phyloP scores from a whole-genome alignment of 176 grass and related monocot genomes.

The Puccinellia tenuiflora region DNA sequence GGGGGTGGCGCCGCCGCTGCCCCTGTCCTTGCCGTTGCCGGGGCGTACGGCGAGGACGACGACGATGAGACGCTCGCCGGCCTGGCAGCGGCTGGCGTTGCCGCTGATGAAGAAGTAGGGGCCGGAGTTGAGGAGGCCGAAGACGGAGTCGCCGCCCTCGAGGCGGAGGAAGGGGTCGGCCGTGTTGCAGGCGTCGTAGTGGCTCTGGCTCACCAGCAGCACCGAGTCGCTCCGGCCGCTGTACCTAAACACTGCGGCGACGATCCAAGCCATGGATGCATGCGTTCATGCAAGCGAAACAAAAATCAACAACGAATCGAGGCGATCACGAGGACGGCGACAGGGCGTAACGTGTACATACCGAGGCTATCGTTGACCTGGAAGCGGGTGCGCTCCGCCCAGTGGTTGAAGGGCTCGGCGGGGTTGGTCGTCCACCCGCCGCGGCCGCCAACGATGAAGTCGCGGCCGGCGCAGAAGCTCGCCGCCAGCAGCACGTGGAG shows the following conservation, averaged over 20 bases:
- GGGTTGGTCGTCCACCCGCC: constrained; percentile 52
- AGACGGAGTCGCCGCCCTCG: constrained; percentile 46
- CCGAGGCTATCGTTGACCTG: constrained; percentile 72
- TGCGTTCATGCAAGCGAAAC: no score
- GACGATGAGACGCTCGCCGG: constrained; percentile 49
- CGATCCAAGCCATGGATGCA: not conserved
- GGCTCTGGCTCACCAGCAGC: constrained; percentile 46
- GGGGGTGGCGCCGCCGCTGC: not conserved
- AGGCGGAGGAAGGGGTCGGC: constrained; percentile 25
- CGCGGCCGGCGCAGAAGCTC: constrained; percentile 20
- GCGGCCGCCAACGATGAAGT: constrained; percentile 55
- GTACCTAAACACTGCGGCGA: constrained; percentile 63
- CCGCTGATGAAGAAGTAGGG: constrained; percentile 71
- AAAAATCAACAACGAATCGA: not conserved
- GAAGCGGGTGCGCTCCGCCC: constrained; percentile 79
- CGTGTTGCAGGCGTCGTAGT: constrained; percentile 69
- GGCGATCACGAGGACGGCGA: not conserved
- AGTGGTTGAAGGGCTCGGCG: constrained; percentile 43
- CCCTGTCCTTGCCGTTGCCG: not conserved
- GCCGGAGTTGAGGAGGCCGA: constrained; percentile 36
- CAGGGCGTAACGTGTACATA: not conserved
- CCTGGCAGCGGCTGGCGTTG: constrained; percentile 38
- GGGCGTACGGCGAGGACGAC: constrained; percentile 44
- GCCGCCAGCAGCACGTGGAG: not conserved
- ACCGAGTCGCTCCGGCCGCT: constrained; percentile 36